Percentiles rank a stretch among this genome's conserved stretches.
phyloP scores from a whole-genome alignment of 176 grass and related monocot species.

The Alloteropsis semialata region DNA sequence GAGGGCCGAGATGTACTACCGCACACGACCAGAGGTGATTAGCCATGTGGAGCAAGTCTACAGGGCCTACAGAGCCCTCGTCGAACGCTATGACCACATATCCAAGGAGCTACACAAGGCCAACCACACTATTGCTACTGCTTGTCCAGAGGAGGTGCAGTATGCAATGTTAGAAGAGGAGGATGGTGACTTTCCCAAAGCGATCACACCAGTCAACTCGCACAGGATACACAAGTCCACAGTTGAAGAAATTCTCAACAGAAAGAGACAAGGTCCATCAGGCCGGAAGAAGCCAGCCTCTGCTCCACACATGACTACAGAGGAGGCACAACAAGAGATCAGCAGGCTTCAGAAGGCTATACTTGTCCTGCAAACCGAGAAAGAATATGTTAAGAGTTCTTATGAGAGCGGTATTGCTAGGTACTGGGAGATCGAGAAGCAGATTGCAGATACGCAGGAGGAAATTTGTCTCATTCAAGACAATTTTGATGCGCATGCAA shows the following conservation, averaged over 20 bases:
- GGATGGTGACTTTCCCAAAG: conserved; percentile 41
- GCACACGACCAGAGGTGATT: conserved; percentile 61
- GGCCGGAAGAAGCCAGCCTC: not conserved
- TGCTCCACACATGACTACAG: conserved; percentile 28
- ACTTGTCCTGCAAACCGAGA: conserved; percentile 77
- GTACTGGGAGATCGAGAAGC: conserved; percentile 75
- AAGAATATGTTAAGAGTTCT: conserved; percentile 76
- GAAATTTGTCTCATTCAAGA: conserved; percentile 63
- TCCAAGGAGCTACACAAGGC: conserved; percentile 83
- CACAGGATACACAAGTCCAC: conserved; percentile 44
- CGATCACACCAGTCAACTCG: conserved; percentile 57
- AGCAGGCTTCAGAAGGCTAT: conserved; percentile 68
- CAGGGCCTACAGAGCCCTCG: conserved; percentile 80
- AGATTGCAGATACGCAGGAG: conserved; percentile 62
- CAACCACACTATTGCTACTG: conserved; percentile 73
- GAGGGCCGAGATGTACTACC: conserved; percentile 77
- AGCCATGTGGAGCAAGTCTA: conserved; percentile 73
- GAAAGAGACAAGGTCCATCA: conserved; percentile 36
- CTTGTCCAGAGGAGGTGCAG: conserved; percentile 65
- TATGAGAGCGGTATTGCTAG: conserved; percentile 62
- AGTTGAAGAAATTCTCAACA: conserved; percentile 44
- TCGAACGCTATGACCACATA: conserved; percentile 72
- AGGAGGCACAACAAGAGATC: conserved; percentile 55
- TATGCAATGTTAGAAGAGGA: conserved; percentile 63
- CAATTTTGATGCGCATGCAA: conserved; percentile 44